Conservation (phyloP, 2,329 filamentous ascomycete genomes). For the Fusarium tuaranense region DNA sequence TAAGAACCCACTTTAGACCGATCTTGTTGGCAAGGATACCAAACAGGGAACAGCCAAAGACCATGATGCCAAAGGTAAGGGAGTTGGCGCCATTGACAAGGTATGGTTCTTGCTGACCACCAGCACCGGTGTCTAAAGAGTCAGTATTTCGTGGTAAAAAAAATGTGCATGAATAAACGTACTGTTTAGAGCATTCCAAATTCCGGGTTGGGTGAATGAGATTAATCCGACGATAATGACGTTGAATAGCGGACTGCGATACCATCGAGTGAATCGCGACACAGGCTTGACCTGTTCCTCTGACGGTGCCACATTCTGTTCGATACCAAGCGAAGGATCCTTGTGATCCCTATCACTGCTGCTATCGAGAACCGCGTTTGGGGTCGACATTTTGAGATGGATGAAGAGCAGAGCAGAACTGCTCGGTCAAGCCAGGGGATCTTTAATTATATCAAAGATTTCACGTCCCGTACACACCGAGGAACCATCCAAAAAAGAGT, state of each 20-base stretch:
- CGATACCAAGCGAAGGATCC: slow-evolving; percentile 8
- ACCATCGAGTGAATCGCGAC: slow-evolving; percentile 39
- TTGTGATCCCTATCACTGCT: slow-evolving; percentile 33
- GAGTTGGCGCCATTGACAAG: slow-evolving; percentile 49
- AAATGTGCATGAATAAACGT: neutral
- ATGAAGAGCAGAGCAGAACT: neutral
- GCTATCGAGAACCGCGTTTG: slow-evolving; percentile 17
- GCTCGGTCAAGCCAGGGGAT: slow-evolving; percentile 2
- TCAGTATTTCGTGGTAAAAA: neutral
- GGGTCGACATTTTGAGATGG: slow-evolving; percentile 22
- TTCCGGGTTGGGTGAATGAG: slow-evolving; percentile 62
- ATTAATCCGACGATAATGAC: slow-evolving; percentile 64
- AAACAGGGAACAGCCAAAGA: slow-evolving; percentile 56
- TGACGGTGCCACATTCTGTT: slow-evolving; percentile 8
- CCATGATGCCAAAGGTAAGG: slow-evolving; percentile 55
- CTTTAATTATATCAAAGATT: slow-evolving; percentile 6
- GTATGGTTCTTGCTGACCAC: slow-evolving; percentile 63
- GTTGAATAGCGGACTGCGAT: slow-evolving; percentile 57
- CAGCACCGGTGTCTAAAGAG: slow-evolving; percentile 58
- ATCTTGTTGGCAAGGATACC: slow-evolving; percentile 61
- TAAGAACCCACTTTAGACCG: slow-evolving; percentile 59
- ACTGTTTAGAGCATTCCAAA: slow-evolving; percentile 68
- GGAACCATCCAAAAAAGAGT: slow-evolving; percentile 11
- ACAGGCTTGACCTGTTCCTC: slow-evolving; percentile 33
- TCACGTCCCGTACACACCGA: neutral